Evolutionary conservation across 2,329 filamentous ascomycete species (phyloP), one percentile per base, ranked within the genome.

Genomic region (Neofusicoccum cordaticola): DNA sequence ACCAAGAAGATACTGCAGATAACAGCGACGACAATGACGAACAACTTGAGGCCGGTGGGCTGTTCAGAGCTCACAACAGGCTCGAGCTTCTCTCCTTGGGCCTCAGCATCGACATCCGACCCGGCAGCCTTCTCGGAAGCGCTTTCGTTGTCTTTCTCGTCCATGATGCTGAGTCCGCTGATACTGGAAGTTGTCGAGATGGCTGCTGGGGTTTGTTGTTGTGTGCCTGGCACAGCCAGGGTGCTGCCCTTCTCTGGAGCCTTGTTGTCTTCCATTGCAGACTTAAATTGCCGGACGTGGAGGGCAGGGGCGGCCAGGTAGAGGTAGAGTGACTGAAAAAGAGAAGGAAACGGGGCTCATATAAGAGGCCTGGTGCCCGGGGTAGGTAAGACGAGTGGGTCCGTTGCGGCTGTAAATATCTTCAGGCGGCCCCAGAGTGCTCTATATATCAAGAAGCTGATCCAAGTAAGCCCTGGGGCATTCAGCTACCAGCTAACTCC

Each of bases 1-100:
- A 64, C 52, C 37, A 74, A 67, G 17, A 74, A 73, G 27, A 74
- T 71, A 62, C 68, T 70, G 34, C 74, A 68, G 6, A 74, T 66
- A 13, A 74, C 67, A 6, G 72, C 72, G 22, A 71, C 60, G 2
- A 71, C 72, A 5, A 75, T 71, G 1, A 74, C 19, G 11, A 69
- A 35, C 0, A 75, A 65, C 35, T 71, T 67, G 2, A 70, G 44
- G n/a, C 70, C 70, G n/a, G 67, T 67, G 11, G 71, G 68, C 19
- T 70, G 68, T 45, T 67, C 64, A 5, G 57, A 60, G 45, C 63
- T 61, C 12, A 64, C 56, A 17, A 61, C 53, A 15, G 63, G 53
- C 39, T 65, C 63, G n/a, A 61, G 63, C 45, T 61, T 41, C 37
- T 58, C 51, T 58, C 45, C 52, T 19, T 58, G 31, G 4, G 51